Evolutionary conservation across 208 protist species (phyloP).

Genomic region (Trypanosomatidae sp.): DNA sequence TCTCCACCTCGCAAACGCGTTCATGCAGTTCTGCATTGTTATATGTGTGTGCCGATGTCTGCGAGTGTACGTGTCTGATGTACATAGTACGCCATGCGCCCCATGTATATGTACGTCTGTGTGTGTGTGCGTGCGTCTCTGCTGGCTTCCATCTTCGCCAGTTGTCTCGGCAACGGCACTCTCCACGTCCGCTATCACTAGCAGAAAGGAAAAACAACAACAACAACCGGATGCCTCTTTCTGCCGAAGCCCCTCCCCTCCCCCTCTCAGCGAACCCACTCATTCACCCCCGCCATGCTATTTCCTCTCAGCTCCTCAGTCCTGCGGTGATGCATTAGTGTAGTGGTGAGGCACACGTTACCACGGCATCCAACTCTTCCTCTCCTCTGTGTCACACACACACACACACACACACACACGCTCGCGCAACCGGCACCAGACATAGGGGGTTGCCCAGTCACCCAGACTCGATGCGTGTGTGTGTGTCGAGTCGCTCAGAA

Average conservation of each 20-base stretch:
- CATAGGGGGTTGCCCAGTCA: not conserved
- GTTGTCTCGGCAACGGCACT: not conserved
- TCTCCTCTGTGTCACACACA: not conserved
- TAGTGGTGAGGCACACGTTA: not conserved
- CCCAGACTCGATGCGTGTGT: not conserved
- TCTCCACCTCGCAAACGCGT: not conserved
- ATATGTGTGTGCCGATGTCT: not conserved
- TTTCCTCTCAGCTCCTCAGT: not conserved
- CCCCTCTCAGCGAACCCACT: not conserved
- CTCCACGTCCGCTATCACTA: not conserved
- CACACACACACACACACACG: not conserved
- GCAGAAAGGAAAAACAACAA: not conserved
- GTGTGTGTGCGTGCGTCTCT: not conserved
- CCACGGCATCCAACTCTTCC: not conserved
- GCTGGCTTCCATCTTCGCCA: not conserved
- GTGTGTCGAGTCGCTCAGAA: not conserved
- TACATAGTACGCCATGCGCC: not conserved
- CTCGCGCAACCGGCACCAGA: not conserved
- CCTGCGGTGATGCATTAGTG: not conserved
- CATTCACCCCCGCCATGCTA: not conserved
- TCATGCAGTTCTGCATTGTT: not conserved
- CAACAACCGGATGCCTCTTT: not conserved
- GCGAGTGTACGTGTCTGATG: not conserved
- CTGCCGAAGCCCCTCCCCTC: not conserved
- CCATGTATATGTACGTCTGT: not conserved